A percentile compares a stretch with the other conserved stretches of the same genome.
Conservation (phyloP, 495 filamentous ascomycete species). For the Wilcoxina mikolae region DNA sequence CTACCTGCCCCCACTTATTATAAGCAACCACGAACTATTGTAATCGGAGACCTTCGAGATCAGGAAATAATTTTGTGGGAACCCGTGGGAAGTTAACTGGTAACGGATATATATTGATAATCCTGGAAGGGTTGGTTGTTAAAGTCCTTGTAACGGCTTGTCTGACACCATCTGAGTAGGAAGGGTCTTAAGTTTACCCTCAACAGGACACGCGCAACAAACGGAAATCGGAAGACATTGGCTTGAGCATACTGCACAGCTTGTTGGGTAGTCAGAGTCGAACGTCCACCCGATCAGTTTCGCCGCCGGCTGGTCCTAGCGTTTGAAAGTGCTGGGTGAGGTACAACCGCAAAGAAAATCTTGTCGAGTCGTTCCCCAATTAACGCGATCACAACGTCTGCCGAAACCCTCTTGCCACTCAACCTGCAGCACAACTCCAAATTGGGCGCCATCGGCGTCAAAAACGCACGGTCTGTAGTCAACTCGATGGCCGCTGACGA, state of each 20-base stretch:
- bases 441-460: constrained; percentile 17
- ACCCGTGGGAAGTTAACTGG: neutral
- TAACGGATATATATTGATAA: neutral
- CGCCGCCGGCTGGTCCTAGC: neutral
- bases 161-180: neutral
- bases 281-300: neutral
- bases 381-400: constrained; percentile 19
- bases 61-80: neutral
- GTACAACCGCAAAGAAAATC: neutral
- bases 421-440: constrained; percentile 3
- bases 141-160: neutral
- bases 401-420: constrained; percentile 23
- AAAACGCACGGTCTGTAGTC: constrained; percentile 12
- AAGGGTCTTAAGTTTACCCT: neutral
- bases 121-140: neutral
- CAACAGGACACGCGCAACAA: neutral
- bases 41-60: neutral
- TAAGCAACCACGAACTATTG: neutral
- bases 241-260: neutral
- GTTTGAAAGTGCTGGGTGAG: neutral
- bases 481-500: constrained; percentile 27
- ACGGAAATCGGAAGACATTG: neutral
- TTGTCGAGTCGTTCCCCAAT: neutral
- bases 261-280: neutral
- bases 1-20: neutral